Base-by-base conservation (phyloP, 1,284 basidiomycete species). In the Cystobasidium slooffiae region DNA sequence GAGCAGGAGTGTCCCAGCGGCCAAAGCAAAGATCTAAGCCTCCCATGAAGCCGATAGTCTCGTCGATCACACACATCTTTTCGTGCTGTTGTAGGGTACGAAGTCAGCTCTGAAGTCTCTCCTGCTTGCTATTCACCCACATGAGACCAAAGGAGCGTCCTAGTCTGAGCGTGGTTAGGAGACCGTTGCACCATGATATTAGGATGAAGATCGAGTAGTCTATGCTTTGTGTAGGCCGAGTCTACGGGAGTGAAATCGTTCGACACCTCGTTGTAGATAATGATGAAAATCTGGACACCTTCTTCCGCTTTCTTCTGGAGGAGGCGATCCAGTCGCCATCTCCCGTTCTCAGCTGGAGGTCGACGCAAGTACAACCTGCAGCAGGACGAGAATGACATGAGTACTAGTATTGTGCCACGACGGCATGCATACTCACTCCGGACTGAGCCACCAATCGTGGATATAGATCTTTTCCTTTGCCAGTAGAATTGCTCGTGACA, bases 131-230 rank as follows among this genome's bases (percentile, higher is more conserved):
- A 1, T 20, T 18, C 12, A 44, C 64, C 20, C 41, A 66, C 64
- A 84, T 97, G 94, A 43, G 94, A 94, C 96, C 96, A 99, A 81
- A 97, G 97, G 82, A 97, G 94, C 0, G 95, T 98, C 3, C 96
- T 95, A 0, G 94, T 97, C 80, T 95, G 92, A 82, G 98, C 94
- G 83, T 99, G 96, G 5, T 93, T 96, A 0, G 97, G 97, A 14
- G 95, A 98, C 51, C 97, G 89, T 82, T 99, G 97, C 2, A 99
- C 89, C 87, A 95, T 90, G 75, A 99, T 92, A 82, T 99, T 98
- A 9, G 90, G 90, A 81, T 98, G 95, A 46, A 99, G 84, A 0
- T 86, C 86, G 22, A 88, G 88, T n/a, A 99, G 83, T n/a, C 88
- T 88, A 79, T 92, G 90, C 81, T 99, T 99, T 52, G 94, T 87